Conservation (phyloP, 257 asterid species). For the Henckelia pumila region DNA sequence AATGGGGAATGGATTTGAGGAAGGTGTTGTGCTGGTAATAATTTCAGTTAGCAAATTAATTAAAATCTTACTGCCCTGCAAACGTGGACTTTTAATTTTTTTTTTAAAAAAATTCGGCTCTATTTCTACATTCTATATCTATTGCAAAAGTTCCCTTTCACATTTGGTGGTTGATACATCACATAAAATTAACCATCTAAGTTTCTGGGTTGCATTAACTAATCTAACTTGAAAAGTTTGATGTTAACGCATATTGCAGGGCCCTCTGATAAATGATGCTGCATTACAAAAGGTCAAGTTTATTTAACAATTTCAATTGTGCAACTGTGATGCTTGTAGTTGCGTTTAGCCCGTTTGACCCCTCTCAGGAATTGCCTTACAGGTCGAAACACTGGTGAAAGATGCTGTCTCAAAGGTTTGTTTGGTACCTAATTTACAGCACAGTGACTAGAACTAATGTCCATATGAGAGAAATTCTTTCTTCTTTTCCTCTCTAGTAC, state of each 20-base stretch:
- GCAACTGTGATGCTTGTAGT: slow-evolving; percentile 18
- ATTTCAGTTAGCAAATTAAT: neutral
- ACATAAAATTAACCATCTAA: neutral
- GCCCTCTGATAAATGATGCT: slow-evolving; percentile 92
- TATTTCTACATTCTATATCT: neutral
- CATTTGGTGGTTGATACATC: neutral
- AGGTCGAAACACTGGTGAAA: slow-evolving; percentile 80
- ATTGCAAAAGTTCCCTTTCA: neutral
- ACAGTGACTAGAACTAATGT: slow-evolving; percentile 8
- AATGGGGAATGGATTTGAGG: slow-evolving; percentile 93
- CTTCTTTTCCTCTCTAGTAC: slow-evolving; percentile 10
- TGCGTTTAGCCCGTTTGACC: slow-evolving; percentile 22
- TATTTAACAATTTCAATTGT: slow-evolving; percentile 21
- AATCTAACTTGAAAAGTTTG: slow-evolving; percentile 22
- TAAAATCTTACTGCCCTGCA: neutral
- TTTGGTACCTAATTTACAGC: slow-evolving; percentile 13
- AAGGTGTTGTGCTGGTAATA: slow-evolving; percentile 83
- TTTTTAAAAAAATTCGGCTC: neutral
- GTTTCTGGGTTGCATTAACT: neutral
- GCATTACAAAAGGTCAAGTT: slow-evolving; percentile 73
- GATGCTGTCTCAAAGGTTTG: slow-evolving; percentile 92
- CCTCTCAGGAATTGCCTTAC: slow-evolving; percentile 30
- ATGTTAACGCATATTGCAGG: slow-evolving; percentile 42
- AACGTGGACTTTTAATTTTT: neutral
- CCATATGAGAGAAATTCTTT: slow-evolving; percentile 10